Conservation (phyloP, 129 eudicot species). For the Tagetes erecta region DNA sequence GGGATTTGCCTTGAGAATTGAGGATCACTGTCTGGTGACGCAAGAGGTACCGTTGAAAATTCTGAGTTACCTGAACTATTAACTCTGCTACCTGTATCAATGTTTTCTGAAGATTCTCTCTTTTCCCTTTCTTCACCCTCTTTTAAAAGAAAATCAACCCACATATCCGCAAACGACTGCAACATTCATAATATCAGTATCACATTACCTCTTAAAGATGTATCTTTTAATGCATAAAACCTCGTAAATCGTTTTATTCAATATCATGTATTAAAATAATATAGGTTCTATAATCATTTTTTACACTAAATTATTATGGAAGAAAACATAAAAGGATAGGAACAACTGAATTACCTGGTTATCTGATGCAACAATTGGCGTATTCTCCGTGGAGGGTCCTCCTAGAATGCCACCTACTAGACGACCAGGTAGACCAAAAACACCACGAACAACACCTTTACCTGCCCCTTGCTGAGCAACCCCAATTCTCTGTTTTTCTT, state of each 20-base stretch:
- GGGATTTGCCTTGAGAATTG: constrained; percentile 51
- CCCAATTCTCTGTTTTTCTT: constrained; percentile 96
- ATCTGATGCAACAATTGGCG: constrained; percentile 57
- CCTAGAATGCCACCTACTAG: constrained; percentile 95
- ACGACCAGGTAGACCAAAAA: constrained; percentile 92
- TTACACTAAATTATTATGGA: neutral
- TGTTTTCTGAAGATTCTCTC: constrained; percentile 53
- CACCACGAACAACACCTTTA: constrained; percentile 98
- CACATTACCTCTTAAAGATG: neutral
- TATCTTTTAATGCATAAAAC: neutral
- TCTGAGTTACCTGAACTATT: constrained; percentile 44
- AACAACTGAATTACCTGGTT: constrained; percentile 51
- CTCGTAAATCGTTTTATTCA: neutral
- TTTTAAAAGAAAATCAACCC: constrained; percentile 93
- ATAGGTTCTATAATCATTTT: neutral
- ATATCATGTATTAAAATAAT: neutral
- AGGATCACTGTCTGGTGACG: constrained; percentile 56
- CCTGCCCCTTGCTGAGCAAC: constrained; percentile 91
- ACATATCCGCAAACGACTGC: constrained; percentile 92
- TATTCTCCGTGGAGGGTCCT: constrained; percentile 51
- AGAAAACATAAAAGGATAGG: neutral
- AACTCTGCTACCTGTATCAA: constrained; percentile 31
- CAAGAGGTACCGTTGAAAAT: constrained; percentile 86
- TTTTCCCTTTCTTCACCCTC: constrained; percentile 90
- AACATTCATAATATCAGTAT: constrained; percentile 18